A percentile compares a stretch with the other conserved stretches of the same genome.
Conservation (phyloP, 768 basidiomycete species). For the Candolleomyces aberdarensis region DNA sequence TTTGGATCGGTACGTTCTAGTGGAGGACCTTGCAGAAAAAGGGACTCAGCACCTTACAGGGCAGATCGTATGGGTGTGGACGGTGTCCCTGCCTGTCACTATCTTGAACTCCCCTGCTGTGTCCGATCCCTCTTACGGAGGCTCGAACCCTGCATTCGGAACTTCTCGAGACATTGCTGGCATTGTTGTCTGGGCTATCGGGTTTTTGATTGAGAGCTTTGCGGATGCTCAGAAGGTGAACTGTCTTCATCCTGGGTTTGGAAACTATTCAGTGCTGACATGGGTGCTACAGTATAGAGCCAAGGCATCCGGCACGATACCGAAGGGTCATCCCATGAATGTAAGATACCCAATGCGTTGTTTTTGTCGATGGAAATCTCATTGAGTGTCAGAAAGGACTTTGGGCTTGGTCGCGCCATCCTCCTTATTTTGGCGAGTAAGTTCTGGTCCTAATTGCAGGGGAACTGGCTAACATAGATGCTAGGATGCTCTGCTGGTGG, state of each 20-base stretch:
- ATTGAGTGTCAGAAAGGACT: slow-evolving; percentile 37
- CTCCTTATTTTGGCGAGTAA: slow-evolving; percentile 72
- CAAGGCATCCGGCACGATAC: slow-evolving; percentile 45
- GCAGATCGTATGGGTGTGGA: slow-evolving; percentile 67
- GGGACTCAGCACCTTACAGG: slow-evolving; percentile 22
- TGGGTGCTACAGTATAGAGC: slow-evolving; percentile 39
- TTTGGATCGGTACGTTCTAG: slow-evolving; percentile 44
- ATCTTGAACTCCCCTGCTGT: slow-evolving; percentile 69
- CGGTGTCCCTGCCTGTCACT: slow-evolving; percentile 58
- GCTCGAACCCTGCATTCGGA: slow-evolving; percentile 56
- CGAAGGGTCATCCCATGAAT: slow-evolving; percentile 48
- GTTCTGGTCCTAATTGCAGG: slow-evolving; percentile 16
- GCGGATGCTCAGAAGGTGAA: slow-evolving; percentile 58
- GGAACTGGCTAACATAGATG: background rate
- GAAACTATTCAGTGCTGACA: background rate
- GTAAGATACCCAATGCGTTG: slow-evolving; percentile 21
- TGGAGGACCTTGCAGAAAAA: slow-evolving; percentile 3
- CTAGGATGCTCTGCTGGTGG: slow-evolving; percentile 62
- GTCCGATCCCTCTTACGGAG: slow-evolving; percentile 40
- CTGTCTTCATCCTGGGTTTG: background rate
- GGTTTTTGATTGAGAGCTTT: slow-evolving; percentile 52
- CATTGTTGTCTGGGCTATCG: slow-evolving; percentile 56
- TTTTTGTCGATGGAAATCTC: background rate
- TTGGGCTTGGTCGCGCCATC: slow-evolving; percentile 61
- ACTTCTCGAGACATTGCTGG: slow-evolving; percentile 63